A percentile compares a stretch with the other conserved stretches of the same genome.
These are phyloP conservation scores for Liquidambar formosana DNA, from an alignment of 164 flowering plant genomes.

Conservation along the genomic window DNA sequence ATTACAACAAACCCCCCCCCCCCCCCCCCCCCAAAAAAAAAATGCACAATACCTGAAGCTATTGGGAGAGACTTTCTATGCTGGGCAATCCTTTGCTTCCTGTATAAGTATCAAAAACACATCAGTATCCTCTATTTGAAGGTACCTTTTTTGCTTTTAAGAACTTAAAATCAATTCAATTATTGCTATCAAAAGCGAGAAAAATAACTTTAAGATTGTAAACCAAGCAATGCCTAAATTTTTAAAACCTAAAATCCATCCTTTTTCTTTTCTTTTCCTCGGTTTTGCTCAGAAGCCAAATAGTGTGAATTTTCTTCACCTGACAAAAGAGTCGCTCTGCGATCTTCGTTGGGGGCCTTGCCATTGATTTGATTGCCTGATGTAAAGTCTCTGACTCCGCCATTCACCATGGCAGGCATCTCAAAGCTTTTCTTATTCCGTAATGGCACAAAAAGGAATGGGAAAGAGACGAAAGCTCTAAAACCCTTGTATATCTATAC, in stretches of 20 bases:
- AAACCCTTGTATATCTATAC: background rate
- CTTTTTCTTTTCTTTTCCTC: too few relatives aligned
- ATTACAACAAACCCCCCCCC: too few relatives aligned
- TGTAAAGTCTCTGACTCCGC: background rate
- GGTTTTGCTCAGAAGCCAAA: too few relatives aligned
- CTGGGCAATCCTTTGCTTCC: conserved; percentile 54
- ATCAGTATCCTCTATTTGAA: background rate
- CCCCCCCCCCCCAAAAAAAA: too few relatives aligned
- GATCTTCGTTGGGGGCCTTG: conserved; percentile 1
- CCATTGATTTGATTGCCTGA: background rate
- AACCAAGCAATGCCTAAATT: too few relatives aligned
- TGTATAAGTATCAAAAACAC: conserved; percentile 25
- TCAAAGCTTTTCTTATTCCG: conserved; percentile 11
- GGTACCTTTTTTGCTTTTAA: too few relatives aligned
- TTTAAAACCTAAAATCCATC: too few relatives aligned
- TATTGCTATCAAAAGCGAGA: too few relatives aligned
- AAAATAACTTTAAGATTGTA: too few relatives aligned
- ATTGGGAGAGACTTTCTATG: conserved; percentile 82
- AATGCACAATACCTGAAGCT: conserved; percentile 60
- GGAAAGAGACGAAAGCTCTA: conserved; percentile 25
- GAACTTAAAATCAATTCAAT: too few relatives aligned
- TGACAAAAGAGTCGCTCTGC: conserved; percentile 2
- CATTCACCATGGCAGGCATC: conserved; percentile 26
- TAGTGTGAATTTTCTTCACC: background rate
- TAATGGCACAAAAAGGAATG: conserved; percentile 26